Percentiles rank a stretch among this genome's conserved stretches.
Conservation (phyloP, 495 filamentous ascomycete species). For the Viridothelium virens region DNA sequence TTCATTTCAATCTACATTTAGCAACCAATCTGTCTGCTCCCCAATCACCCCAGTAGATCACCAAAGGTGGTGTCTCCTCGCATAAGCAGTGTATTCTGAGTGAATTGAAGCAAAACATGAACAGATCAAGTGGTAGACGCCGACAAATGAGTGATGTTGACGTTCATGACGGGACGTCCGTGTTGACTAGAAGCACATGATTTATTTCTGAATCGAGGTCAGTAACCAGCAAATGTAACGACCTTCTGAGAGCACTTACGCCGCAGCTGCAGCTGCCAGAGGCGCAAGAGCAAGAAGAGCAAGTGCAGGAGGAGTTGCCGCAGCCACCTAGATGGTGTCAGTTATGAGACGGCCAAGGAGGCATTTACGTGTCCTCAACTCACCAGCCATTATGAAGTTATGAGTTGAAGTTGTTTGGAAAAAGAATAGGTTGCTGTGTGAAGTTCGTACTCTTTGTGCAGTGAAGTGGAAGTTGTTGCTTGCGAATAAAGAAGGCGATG, state of each 20-base stretch:
- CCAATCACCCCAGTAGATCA: neutral
- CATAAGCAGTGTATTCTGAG: too few species aligned
- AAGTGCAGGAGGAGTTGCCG: slow-evolving; percentile 7
- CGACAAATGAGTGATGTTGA: slow-evolving; percentile 6
- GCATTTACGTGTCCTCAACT: neutral
- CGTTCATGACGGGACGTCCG: neutral
- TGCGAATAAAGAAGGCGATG: neutral
- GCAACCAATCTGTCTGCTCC: neutral
- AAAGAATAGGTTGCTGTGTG: neutral
- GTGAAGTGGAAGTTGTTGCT: slow-evolving; percentile 8
- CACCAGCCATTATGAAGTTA: neutral
- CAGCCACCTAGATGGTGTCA: slow-evolving; percentile 5
- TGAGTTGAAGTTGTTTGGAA: neutral
- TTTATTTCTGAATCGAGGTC: neutral
- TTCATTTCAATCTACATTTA: neutral
- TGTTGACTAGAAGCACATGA: neutral
- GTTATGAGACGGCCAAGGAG: neutral
- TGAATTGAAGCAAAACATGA: neutral
- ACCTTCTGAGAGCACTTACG: neutral
- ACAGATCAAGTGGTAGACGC: neutral
- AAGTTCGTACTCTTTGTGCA: neutral
- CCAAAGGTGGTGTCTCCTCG: neutral
- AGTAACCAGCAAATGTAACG: neutral
- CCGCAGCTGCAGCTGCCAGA: slow-evolving; percentile 7
- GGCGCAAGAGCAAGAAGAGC: slow-evolving; percentile 6